Base-by-base conservation (phyloP, 106 monocot genomes). In the Acorus gramineus region DNA sequence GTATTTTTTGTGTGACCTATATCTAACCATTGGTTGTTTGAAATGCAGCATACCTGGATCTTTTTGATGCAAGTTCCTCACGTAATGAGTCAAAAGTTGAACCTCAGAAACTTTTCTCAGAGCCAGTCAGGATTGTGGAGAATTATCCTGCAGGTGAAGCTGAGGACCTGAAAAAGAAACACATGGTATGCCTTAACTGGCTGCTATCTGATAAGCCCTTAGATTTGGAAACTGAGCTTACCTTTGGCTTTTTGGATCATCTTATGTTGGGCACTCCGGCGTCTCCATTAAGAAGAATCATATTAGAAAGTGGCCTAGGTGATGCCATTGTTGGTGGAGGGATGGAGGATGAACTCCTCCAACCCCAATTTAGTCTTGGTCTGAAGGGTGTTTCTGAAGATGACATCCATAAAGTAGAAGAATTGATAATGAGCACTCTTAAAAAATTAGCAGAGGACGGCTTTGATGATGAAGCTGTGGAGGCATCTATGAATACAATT, bases 121-220 rank as follows among this genome's bases (percentile, higher is more conserved):
- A 77, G 53, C 96, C 96, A 47, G 61, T 79, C 12, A 79, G 85
- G 65, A 68, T 98, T 58, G 65, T 88, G 57, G 91, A 84, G 79
- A 87, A 88, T 76, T 98, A 85, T 76, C 96, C 96, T 63, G 87
- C 71, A 50, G 81, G 82, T 60, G 85, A 91, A 67, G 87, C 77
- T 62, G 81, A 71, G 52, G 91, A 98, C 60, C 57, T 81, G 69
- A 72, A 81, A 55, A 92, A 88, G 65, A 91, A 85, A 57, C 85
- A 91, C 75, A 98, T 98, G 91, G 85, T 98, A 68, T 91, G 91
- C 57, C 46, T 98, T 44, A 98, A 98, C 64, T 98, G 96, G 96
- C 73, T 98, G 49, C 74, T 98, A 47, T 81, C 96, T 56, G 87
- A 85, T 55, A 77, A 75, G 44, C 82, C 91, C 44, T 71, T 98